Evolutionary conservation across 306 rosid genomes (phyloP).

Genomic region (Clitoria ternatea): DNA sequence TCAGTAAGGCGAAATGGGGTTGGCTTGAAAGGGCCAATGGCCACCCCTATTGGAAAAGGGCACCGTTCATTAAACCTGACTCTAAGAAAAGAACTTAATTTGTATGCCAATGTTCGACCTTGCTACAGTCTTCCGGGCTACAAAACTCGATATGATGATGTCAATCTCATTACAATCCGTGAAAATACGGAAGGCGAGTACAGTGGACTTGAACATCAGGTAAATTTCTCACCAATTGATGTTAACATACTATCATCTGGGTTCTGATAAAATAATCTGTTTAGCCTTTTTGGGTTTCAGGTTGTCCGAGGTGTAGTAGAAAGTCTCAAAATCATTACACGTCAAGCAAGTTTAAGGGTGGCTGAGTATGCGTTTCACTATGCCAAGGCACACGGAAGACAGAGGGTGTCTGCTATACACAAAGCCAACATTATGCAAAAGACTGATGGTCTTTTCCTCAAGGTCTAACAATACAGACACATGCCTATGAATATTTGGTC

Average conservation of each 20-base stretch:
- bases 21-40: constrained; percentile 99
- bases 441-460: constrained; percentile 89
- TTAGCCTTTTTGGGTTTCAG: constrained; percentile 42
- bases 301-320: constrained; percentile 99
- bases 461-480: constrained; percentile 23
- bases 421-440: constrained; percentile 99
- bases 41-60: constrained; percentile 97
- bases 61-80: constrained; percentile 99
- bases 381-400: constrained; percentile 91
- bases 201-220: constrained; percentile 99
- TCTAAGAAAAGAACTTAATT: constrained; percentile 87
- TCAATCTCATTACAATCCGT: constrained; percentile 89
- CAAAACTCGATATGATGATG: constrained; percentile 88
- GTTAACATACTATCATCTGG: background rate
- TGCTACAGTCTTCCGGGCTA: constrained; percentile 95
- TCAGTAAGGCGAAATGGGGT: constrained; percentile 74
- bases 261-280: constrained; percentile 11
- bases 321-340: constrained; percentile 97
- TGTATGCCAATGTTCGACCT: constrained; percentile 97
- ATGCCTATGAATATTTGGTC: background rate
- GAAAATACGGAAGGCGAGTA: constrained; percentile 98
- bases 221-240: constrained; percentile 29
- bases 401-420: constrained; percentile 97
- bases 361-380: constrained; percentile 99
- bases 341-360: constrained; percentile 96